Percentiles rank a stretch among this genome's conserved stretches.
These are phyloP conservation scores for Viola pubescens DNA, from an alignment of 441 rosid genomes.

Conservation along the genomic window DNA sequence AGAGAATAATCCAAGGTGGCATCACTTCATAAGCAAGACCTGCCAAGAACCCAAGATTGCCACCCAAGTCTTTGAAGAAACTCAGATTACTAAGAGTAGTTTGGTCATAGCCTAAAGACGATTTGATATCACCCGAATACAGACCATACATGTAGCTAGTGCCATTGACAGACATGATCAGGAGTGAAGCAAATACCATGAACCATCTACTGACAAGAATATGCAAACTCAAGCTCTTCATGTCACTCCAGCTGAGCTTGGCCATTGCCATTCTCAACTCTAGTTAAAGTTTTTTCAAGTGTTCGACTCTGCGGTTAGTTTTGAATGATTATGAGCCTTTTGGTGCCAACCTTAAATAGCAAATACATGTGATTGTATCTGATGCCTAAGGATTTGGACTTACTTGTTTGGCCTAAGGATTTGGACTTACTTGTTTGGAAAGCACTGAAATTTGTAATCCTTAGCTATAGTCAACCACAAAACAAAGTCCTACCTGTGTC, in stretches of 20 bases:
- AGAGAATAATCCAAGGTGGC: constrained; percentile 19
- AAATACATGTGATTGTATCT: no score
- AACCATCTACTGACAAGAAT: constrained; percentile 24
- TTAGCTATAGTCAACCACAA: no score
- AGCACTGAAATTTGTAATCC: no score
- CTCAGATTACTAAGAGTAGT: constrained; percentile 23
- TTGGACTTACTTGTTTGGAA: no score
- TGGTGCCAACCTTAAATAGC: no score
- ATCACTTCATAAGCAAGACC: constrained; percentile 23
- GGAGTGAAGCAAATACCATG: constrained; percentile 24
- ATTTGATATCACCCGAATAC: constrained; percentile 21
- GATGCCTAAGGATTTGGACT: no score
- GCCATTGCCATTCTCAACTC: constrained; percentile 1
- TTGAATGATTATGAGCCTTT: no score
- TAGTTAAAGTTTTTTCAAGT: no score
- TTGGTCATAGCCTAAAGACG: constrained; percentile 26
- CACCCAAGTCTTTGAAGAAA: constrained; percentile 32
- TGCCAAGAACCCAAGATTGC: constrained; percentile 20
- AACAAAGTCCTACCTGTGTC: neutral
- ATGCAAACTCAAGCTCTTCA: constrained; percentile 12
- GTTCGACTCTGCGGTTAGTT: no score
- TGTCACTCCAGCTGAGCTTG: neutral
- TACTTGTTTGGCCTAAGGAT: no score
- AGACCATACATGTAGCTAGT: constrained; percentile 27
- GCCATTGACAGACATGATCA: constrained; percentile 27